Percentiles rank a stretch among this genome's conserved stretches.
Evolutionary conservation across 108 stramenopile species (phyloP).

Genomic region (Stephanodiscus triporus): DNA sequence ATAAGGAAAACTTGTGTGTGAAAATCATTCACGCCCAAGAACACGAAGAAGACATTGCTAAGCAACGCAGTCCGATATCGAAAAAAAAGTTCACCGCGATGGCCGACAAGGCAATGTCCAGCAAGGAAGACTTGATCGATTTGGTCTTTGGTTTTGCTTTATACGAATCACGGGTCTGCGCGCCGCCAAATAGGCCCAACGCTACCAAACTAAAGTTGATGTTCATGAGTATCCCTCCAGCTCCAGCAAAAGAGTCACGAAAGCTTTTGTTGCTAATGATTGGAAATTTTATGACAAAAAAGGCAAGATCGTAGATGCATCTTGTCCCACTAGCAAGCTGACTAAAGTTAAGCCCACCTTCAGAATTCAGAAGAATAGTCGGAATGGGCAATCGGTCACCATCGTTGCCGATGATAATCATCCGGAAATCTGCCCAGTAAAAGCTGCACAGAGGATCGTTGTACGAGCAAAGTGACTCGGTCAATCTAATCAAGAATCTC

Average conservation of each 20-base stretch:
- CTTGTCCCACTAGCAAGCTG: background rate
- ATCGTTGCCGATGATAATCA: background rate
- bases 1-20: background rate
- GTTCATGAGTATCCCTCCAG: conserved; percentile 13
- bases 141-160: conserved; percentile 2
- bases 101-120: background rate
- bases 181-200: conserved; percentile 14
- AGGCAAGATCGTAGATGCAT: background rate
- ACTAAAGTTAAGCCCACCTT: background rate
- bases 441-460: background rate
- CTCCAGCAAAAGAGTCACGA: conserved; percentile 5
- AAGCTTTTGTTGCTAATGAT: background rate
- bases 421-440: conserved; percentile 5
- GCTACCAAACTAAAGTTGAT: conserved; percentile 2
- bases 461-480: background rate
- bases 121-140: background rate
- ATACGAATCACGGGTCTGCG: conserved; percentile 3
- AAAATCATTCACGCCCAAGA: background rate
- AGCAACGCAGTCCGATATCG: conserved; percentile 5
- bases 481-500: conserved; percentile 4
- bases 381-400: conserved; percentile 5
- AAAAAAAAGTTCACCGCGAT: conserved; percentile 2
- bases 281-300: background rate
- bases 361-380: conserved; percentile 22
- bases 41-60: conserved; percentile 19